Conservation (phyloP, 2,329 filamentous ascomycete genomes). For the Epichloe bromicola region DNA sequence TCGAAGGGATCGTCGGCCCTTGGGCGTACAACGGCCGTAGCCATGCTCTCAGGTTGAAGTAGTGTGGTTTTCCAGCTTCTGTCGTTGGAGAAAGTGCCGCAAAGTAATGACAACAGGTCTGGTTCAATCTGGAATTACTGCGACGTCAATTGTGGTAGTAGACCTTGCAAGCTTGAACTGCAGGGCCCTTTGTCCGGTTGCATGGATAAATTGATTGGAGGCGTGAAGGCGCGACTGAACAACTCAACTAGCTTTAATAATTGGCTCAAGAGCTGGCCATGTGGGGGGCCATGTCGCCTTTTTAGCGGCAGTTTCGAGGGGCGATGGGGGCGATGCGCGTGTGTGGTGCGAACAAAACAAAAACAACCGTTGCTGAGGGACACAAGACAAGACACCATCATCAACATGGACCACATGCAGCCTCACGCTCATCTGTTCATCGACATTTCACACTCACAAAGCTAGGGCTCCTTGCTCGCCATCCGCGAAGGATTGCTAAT, state of each 20-base stretch:
- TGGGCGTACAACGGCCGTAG: neutral
- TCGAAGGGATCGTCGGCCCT: conserved; percentile 26
- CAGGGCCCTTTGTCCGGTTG: neutral
- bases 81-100: too few relatives aligned
- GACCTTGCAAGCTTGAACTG: neutral
- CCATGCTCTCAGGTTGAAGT: conserved; percentile 2
- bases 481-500: neutral
- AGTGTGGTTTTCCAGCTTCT: neutral
- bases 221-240: conserved; percentile 3
- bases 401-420: neutral
- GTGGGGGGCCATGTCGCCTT: too few relatives aligned
- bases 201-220: neutral
- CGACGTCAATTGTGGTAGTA: neutral
- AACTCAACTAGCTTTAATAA: too few relatives aligned
- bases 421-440: neutral
- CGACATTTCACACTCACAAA: neutral
- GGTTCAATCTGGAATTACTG: neutral
- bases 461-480: neutral
- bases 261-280: too few relatives aligned
- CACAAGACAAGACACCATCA: conserved; percentile 5
- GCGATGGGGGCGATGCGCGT: conserved; percentile 6
- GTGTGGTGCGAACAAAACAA: conserved; percentile 19
- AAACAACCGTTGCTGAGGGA: conserved; percentile 16
- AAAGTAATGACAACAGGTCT: too few relatives aligned
- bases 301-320: neutral